Evolutionary conservation across 2,329 filamentous ascomycete species (phyloP).

Genomic region (Fonsecaea erecta): DNA sequence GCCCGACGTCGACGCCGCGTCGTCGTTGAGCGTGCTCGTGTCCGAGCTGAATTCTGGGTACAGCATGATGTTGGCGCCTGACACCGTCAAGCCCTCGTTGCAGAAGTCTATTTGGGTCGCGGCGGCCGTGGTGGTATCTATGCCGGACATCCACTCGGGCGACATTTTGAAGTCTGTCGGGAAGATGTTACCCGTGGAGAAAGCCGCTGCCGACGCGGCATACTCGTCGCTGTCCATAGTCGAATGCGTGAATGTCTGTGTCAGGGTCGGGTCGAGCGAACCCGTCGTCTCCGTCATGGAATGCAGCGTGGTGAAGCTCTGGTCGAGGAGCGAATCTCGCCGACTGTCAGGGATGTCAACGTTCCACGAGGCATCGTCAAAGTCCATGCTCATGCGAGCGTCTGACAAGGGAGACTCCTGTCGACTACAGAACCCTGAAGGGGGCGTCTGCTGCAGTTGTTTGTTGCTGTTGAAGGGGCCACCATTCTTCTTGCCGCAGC

Average conservation of each 20-base stretch:
- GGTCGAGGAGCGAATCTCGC: constrained; percentile 1
- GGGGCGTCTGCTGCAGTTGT: background rate
- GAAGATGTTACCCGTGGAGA: background rate
- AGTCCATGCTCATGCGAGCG: constrained; percentile 11
- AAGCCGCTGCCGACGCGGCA: background rate
- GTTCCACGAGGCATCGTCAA: constrained; percentile 8
- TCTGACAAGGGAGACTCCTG: constrained; percentile 4
- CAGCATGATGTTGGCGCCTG: background rate
- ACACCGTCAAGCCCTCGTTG: background rate
- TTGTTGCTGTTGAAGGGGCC: background rate
- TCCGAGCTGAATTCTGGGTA: constrained; percentile 8
- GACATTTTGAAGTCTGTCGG: constrained; percentile 3
- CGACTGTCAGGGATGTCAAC: constrained; percentile 3
- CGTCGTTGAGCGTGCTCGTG: constrained; percentile 4
- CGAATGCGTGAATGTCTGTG: constrained; percentile 8
- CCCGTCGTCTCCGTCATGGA: background rate
- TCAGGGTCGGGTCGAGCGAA: constrained; percentile 3
- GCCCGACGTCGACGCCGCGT: background rate
- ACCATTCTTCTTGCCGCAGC: constrained; percentile 4
- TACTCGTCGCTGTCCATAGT: background rate
- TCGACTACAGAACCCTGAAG: background rate
- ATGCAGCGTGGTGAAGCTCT: background rate
- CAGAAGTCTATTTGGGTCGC: background rate
- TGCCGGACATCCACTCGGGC: constrained; percentile 9
- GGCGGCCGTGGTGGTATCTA: background rate